Percentiles rank a stretch among this genome's conserved stretches.
These are phyloP conservation scores for Ophiostoma piceae DNA, from an alignment of 2,329 filamentous ascomycete genomes.

Conservation along the genomic window DNA sequence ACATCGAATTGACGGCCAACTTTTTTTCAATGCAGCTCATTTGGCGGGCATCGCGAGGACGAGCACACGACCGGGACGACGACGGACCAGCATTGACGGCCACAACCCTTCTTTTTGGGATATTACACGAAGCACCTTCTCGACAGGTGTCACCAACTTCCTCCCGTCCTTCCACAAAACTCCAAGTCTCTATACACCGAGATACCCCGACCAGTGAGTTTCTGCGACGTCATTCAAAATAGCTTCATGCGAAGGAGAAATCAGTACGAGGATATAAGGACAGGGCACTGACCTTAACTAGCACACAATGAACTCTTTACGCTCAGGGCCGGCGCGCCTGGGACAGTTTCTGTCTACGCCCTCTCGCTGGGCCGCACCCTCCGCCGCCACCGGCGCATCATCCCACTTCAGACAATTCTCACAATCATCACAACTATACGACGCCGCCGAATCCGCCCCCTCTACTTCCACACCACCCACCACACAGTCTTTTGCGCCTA, in stretches of 20 bases:
- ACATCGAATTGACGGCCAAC: constrained; percentile 2
- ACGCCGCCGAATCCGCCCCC: background rate
- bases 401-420: constrained; percentile 4
- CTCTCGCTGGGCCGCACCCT: constrained; percentile 18
- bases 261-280: background rate
- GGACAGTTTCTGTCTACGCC: constrained; percentile 30
- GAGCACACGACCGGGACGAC: constrained; percentile 11
- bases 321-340: constrained; percentile 30
- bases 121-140: background rate
- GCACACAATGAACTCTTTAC: constrained; percentile 31
- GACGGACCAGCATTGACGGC: constrained; percentile 11
- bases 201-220: background rate
- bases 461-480: background rate
- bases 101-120: background rate
- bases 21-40: constrained; percentile 19
- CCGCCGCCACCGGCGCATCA: background rate
- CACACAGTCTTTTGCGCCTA: background rate
- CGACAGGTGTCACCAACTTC: background rate
- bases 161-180: background rate
- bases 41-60: constrained; percentile 12
- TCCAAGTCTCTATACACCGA: background rate
- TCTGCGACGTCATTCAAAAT: background rate
- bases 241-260: background rate
- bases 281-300: background rate
- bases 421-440: constrained; percentile 6